These are phyloP conservation scores for Chlamydomonas sp. DNA, from an alignment of 139 green algal genomes.

Conservation along the genomic window DNA sequence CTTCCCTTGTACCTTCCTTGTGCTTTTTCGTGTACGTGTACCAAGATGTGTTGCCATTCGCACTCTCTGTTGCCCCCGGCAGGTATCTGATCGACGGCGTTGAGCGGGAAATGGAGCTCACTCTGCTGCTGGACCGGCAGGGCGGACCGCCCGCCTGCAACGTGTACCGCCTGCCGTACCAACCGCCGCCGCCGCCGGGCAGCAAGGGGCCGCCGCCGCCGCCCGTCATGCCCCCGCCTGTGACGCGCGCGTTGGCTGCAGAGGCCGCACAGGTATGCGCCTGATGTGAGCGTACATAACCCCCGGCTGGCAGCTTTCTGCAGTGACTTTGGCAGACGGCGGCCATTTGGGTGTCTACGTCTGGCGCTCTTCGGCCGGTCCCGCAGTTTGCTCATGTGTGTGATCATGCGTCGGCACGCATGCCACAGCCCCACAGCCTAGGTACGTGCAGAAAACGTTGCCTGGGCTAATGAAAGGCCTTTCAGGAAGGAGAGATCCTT, in stretches of 20 bases:
- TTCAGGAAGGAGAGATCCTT: no score
- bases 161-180: conserved; percentile 24
- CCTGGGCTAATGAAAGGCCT: no score
- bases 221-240: conserved; percentile 6
- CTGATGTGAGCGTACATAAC: not conserved
- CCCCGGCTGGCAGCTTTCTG: not conserved
- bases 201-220: not conserved
- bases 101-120: conserved; percentile 28
- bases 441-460: no score
- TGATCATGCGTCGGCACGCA: no score
- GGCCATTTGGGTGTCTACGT: no score
- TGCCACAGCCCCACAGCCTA: no score
- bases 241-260: conserved; percentile 11
- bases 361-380: no score
- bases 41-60: no score
- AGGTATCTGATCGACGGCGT: conserved; percentile 29
- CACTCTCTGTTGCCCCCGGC: not conserved
- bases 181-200: conserved; percentile 12
- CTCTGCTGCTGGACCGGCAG: not conserved
- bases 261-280: conserved; percentile 2
- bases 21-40: no score
- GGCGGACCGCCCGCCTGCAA: conserved; percentile 3
- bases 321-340: no score
- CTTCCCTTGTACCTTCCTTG: no score
- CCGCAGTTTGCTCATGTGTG: no score